Percentiles rank a stretch among this genome's conserved stretches.
These are phyloP conservation scores for Kickxella alabastrina DNA, from an alignment of 192 early-diverging fungal genomes.

Conservation along the genomic window DNA sequence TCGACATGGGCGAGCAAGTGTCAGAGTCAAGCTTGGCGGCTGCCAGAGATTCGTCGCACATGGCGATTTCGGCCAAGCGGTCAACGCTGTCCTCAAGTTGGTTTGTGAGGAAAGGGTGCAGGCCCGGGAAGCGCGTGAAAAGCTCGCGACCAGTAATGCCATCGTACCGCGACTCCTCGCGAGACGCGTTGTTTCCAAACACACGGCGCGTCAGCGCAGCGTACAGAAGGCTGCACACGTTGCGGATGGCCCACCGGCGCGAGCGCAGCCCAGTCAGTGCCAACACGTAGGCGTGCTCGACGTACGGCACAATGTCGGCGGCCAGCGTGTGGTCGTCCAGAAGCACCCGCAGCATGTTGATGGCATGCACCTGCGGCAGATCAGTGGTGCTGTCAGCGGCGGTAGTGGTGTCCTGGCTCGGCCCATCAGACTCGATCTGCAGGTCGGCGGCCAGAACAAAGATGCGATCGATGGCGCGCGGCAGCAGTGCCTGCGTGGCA, in stretches of 20 bases:
- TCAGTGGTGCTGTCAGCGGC: constrained; percentile 66
- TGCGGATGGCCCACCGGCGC: constrained; percentile 82
- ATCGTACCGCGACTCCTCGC: constrained; percentile 69
- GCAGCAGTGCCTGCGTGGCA: constrained; percentile 57
- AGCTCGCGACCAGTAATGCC: constrained; percentile 85
- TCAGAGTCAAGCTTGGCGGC: neutral
- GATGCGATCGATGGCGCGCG: constrained; percentile 63
- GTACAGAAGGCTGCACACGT: constrained; percentile 91
- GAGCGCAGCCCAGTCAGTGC: constrained; percentile 81
- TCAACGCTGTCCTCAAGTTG: constrained; percentile 70
- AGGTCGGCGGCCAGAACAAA: constrained; percentile 55
- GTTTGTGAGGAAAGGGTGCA: constrained; percentile 72
- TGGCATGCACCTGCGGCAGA: constrained; percentile 89
- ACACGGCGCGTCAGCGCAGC: constrained; percentile 77
- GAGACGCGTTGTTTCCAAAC: constrained; percentile 77
- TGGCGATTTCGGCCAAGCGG: constrained; percentile 39
- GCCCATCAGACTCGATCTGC: constrained; percentile 12
- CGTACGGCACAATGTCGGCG: constrained; percentile 66
- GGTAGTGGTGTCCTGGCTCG: neutral
- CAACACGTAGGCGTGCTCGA: constrained; percentile 72
- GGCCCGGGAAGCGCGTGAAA: constrained; percentile 79
- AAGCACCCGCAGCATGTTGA: constrained; percentile 81
- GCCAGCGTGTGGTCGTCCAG: constrained; percentile 80
- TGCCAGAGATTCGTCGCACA: constrained; percentile 9
- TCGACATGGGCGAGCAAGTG: neutral